Evolutionary conservation across 768 basidiomycete species (phyloP).

Genomic region (Termitomyces sp.): DNA sequence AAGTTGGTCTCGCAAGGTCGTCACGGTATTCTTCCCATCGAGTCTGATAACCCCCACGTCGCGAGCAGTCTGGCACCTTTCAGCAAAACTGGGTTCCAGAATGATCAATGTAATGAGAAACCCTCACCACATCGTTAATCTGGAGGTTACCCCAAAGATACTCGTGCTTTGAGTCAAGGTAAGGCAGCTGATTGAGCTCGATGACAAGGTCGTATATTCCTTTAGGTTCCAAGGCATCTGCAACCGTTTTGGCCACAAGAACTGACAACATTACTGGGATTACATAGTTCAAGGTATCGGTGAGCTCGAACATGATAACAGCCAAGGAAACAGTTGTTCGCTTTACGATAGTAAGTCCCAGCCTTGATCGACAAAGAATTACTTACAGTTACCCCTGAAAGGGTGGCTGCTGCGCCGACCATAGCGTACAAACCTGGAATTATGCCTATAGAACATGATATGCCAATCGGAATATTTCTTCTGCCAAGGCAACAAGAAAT

Average conservation of each 20-base stretch:
- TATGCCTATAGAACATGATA: slow-evolving; percentile 39
- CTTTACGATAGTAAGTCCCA: slow-evolving; percentile 27
- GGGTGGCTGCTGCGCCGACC: slow-evolving; percentile 91
- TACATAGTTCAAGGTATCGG: slow-evolving; percentile 88
- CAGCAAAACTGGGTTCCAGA: background rate
- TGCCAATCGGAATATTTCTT: background rate
- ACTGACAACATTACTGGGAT: slow-evolving; percentile 88
- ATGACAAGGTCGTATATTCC: slow-evolving; percentile 98
- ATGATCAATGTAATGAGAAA: background rate
- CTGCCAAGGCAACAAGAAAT: background rate
- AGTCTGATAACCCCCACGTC: slow-evolving; percentile 68
- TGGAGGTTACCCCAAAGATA: slow-evolving; percentile 81
- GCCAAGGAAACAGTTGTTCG: slow-evolving; percentile 90
- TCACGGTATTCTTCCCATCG: slow-evolving; percentile 74
- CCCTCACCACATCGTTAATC: slow-evolving; percentile 74
- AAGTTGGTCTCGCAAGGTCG: slow-evolving; percentile 69
- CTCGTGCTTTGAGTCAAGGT: slow-evolving; percentile 87
- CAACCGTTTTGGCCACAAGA: slow-evolving; percentile 87
- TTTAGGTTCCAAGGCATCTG: slow-evolving; percentile 85
- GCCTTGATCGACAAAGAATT: background rate
- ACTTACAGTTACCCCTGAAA: slow-evolving; percentile 92
- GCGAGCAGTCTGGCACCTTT: slow-evolving; percentile 50
- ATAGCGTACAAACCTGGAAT: slow-evolving; percentile 92
- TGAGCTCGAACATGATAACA: slow-evolving; percentile 95
- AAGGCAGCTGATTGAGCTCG: slow-evolving; percentile 87